Percentiles rank a stretch among this genome's conserved stretches.
Evolutionary conservation across 116 monocot species (phyloP).

Genomic region (Dioscorea cayenensis): DNA sequence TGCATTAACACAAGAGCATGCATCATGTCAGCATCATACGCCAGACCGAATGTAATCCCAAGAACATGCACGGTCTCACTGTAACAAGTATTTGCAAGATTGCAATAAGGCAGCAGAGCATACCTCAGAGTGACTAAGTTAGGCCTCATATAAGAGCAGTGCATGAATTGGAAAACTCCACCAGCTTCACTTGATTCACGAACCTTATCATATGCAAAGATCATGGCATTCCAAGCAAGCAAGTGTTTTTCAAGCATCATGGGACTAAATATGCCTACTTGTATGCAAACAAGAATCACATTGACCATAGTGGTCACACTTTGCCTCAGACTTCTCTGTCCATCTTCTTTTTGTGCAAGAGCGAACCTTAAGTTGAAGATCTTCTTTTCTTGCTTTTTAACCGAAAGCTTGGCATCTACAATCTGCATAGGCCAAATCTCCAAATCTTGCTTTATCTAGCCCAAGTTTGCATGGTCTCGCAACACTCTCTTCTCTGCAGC

Average conservation of each 20-base stretch:
- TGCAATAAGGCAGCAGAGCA: slow-evolving; percentile 30
- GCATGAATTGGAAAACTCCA: slow-evolving; percentile 38
- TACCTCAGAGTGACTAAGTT: slow-evolving; percentile 38
- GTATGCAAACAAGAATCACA: slow-evolving; percentile 9
- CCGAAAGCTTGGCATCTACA: too few relatives aligned
- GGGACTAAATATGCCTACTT: neutral
- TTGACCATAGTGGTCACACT: slow-evolving; percentile 31
- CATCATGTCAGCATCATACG: slow-evolving; percentile 19
- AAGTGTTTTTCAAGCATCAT: slow-evolving; percentile 13
- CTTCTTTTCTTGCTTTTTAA: too few relatives aligned
- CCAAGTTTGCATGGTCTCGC: too few relatives aligned
- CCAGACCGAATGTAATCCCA: slow-evolving; percentile 34
- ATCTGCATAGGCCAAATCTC: too few relatives aligned
- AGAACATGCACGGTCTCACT: slow-evolving; percentile 41
- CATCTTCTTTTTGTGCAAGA: too few relatives aligned
- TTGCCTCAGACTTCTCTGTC: slow-evolving; percentile 8
- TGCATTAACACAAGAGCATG: slow-evolving; percentile 57
- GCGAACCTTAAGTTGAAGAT: too few relatives aligned
- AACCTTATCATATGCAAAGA: slow-evolving; percentile 40
- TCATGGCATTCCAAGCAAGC: slow-evolving; percentile 59
- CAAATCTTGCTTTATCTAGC: too few relatives aligned
- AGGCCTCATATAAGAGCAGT: slow-evolving; percentile 17
- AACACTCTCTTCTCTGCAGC: too few relatives aligned
- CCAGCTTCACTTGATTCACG: slow-evolving; percentile 19
- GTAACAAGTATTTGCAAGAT: slow-evolving; percentile 16